Base-by-base conservation (phyloP, 169 alveolate genomes). In the Plasmodium sp. region DNA sequence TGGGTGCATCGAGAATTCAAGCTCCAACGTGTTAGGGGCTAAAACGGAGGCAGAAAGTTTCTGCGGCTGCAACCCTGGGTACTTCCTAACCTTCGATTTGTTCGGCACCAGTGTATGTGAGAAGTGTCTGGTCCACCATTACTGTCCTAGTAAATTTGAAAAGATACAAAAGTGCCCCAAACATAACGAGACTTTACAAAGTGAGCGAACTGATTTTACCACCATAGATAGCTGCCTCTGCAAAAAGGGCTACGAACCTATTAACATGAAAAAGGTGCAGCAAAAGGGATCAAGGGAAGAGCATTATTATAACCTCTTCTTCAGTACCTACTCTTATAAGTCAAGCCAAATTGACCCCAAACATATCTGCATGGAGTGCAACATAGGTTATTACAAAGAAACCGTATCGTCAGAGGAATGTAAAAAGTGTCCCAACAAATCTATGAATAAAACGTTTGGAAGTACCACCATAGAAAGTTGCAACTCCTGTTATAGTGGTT, bases 311-410 rank as follows among this genome's bases (percentile, higher is more conserved):
- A 83, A 71, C 41, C 80, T 92, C 41, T 90, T 81, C 56, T 45
- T 80, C 34, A 81, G 27, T 16, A 90, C 48, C 33, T 92, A 81
- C 74, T 2, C 72, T 31, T 33, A 81, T 72, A 4, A n/a, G 48
- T 51, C n/a, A 22, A 9, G 48, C 9, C 67, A 93, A 18, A 84
- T 97, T 2, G 45, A 80, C 31, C 67, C 88, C 74, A 67, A 48
- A 7, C 67, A 79, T 74, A 93, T 93, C 16, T 97, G 98, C 80
- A 94, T 93, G 84, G 72, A 90, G 74, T 97, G 98, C 79, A 84
- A 34, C 9, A 93, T 96, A 39, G 98, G 98, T 2, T 97, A 94
- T 94, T 97, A 92, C 91, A 96, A 94, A 54, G 96, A 96, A 0
- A 80, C 93, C 33, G 94, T 84, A 56, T 83, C 96, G 3, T 77